Percentiles rank a stretch among this genome's conserved stretches.
phyloP scores from a whole-genome alignment of 1,284 basidiomycete genomes.

The Pseudozyma pruni region DNA sequence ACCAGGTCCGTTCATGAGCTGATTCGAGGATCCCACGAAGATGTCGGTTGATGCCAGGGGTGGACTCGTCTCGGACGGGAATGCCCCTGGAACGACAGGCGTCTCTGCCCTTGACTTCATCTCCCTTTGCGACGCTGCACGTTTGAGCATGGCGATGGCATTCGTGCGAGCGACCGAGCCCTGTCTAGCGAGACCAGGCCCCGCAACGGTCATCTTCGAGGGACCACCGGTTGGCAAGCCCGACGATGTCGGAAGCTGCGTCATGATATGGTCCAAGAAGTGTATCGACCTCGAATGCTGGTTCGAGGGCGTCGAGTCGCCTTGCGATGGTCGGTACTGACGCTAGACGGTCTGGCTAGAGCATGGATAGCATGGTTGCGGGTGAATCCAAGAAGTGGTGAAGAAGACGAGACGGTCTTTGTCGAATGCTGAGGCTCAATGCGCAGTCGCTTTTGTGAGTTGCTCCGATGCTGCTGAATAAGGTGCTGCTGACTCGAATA shows the following conservation, averaged over 20 bases:
- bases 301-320: background rate
- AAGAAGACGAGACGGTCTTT: no score
- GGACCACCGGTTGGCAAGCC: background rate
- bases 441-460: no score
- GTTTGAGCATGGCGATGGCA: conserved; percentile 56
- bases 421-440: no score
- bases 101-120: conserved; percentile 35
- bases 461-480: no score
- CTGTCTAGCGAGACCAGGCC: conserved; percentile 20
- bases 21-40: background rate
- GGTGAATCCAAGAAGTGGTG: background rate
- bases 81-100: conserved; percentile 12
- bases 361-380: background rate
- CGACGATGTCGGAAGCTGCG: conserved; percentile 8
- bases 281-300: no score
- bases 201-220: conserved; percentile 13
- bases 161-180: conserved; percentile 47
- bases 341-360: background rate
- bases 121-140: conserved; percentile 59
- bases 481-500: no score
- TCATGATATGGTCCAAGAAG: conserved; percentile 6
- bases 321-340: background rate
- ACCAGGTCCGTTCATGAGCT: background rate
- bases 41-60: background rate
- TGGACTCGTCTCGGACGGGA: conserved; percentile 7